These are phyloP conservation scores for Hypomyces rosellus DNA, from an alignment of 2,329 filamentous ascomycete genomes.

Conservation along the genomic window DNA sequence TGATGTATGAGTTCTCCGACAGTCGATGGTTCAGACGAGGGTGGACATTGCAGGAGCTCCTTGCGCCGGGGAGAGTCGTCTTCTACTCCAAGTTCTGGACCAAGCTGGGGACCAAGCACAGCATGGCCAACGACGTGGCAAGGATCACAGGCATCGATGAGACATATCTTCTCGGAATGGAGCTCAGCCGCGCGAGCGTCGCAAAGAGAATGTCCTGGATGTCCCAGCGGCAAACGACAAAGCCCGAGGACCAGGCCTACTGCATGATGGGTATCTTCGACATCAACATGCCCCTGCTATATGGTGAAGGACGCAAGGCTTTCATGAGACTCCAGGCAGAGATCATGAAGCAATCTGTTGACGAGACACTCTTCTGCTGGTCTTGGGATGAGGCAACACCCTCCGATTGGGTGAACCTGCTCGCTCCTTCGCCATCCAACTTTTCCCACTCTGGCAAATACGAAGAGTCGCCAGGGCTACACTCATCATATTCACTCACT, in stretches of 20 bases:
- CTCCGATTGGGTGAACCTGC: neutral
- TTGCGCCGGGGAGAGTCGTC: slow-evolving; percentile 9
- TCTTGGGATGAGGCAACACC: neutral
- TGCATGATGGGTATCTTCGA: slow-evolving; percentile 13
- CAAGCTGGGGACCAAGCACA: neutral
- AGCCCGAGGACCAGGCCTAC: slow-evolving; percentile 16
- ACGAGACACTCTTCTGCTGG: neutral
- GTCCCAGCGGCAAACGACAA: slow-evolving; percentile 16
- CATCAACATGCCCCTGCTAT: slow-evolving; percentile 15
- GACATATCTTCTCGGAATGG: neutral
- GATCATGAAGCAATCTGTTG: neutral
- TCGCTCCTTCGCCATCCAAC: neutral
- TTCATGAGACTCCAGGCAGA: neutral
- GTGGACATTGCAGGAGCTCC: slow-evolving; percentile 22
- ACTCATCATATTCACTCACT: neutral
- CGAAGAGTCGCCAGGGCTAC: neutral
- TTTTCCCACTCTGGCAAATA: neutral
- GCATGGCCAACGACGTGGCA: neutral
- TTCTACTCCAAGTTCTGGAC: slow-evolving; percentile 10
- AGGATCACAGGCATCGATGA: slow-evolving; percentile 2
- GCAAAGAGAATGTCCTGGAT: slow-evolving; percentile 23
- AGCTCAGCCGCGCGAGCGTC: slow-evolving; percentile 4
- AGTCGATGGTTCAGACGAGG: slow-evolving; percentile 17
- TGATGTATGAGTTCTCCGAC: neutral
- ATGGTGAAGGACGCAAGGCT: slow-evolving; percentile 12